Percentiles rank a stretch among this genome's conserved stretches.
phyloP scores from a whole-genome alignment of 2,329 filamentous ascomycete genomes.

The Cladorrhinum sp. region DNA sequence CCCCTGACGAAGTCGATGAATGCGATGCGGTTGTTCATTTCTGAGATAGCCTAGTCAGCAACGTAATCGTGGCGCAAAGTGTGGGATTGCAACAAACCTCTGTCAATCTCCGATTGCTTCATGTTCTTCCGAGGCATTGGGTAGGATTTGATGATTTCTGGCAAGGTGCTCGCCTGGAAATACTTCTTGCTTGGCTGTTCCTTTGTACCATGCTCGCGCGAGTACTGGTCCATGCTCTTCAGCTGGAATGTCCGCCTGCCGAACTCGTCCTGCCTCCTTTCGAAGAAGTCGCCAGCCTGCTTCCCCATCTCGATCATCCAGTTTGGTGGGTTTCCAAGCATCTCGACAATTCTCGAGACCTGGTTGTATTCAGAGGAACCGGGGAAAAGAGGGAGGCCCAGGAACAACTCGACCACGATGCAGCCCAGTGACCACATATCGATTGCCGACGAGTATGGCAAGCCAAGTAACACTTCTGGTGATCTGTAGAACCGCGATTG shows the following conservation, averaged over 20 bases:
- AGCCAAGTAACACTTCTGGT: constrained; percentile 88
- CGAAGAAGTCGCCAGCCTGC: constrained; percentile 95
- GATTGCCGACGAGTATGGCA: constrained; percentile 97
- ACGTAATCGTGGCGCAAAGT: not conserved
- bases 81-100: constrained; percentile 61
- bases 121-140: constrained; percentile 99
- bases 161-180: constrained; percentile 88
- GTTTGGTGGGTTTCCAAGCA: constrained; percentile 91
- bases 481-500: constrained; percentile 98
- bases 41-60: constrained; percentile 45
- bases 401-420: constrained; percentile 95
- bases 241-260: constrained; percentile 85
- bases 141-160: constrained; percentile 96
- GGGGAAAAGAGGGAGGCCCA: constrained; percentile 90
- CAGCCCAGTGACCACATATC: constrained; percentile 99
- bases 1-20: constrained; percentile 98
- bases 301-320: constrained; percentile 99
- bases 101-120: constrained; percentile 93
- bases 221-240: constrained; percentile 98
- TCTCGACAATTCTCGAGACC: constrained; percentile 93
- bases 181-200: constrained; percentile 99
- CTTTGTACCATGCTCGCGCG: constrained; percentile 90
- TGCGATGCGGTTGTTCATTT: constrained; percentile 96
- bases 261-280: constrained; percentile 88
- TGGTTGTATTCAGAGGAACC: constrained; percentile 99